These are phyloP conservation scores for Penicillium italicum DNA, from an alignment of 2,329 filamentous ascomycete species.

Conservation along the genomic window DNA sequence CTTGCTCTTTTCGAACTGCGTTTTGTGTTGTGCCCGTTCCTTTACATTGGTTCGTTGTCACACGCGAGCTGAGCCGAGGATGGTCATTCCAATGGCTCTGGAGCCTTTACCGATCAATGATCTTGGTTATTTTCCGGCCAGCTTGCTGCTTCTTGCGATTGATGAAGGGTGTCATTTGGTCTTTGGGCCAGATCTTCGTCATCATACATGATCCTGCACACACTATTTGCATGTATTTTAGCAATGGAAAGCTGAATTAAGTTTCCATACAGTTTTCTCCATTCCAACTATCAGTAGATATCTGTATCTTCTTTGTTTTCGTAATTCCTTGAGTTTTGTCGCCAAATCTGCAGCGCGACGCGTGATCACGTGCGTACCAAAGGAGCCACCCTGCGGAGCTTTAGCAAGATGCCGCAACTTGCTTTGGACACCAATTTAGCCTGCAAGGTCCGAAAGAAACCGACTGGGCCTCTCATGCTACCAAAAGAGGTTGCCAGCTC, in stretches of 20 bases:
- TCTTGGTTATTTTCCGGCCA: neutral
- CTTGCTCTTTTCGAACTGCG: constrained; percentile 7
- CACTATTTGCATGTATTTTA: constrained; percentile 21
- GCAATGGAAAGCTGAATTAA: constrained; percentile 11
- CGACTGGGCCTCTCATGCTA: constrained; percentile 24
- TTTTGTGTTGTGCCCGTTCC: constrained; percentile 1
- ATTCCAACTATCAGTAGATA: neutral
- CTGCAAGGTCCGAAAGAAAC: neutral
- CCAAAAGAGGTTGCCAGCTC: constrained; percentile 33
- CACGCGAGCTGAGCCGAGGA: neutral
- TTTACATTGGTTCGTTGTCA: neutral
- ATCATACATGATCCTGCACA: constrained; percentile 6
- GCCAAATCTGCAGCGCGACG: constrained; percentile 13
- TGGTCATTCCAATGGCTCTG: neutral
- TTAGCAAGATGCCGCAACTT: constrained; percentile 1
- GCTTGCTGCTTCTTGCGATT: constrained; percentile 1
- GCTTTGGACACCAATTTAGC: neutral
- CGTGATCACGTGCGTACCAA: constrained; percentile 18
- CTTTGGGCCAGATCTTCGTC: neutral
- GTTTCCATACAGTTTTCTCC: neutral
- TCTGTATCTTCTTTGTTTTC: no score
- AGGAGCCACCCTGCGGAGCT: constrained; percentile 7
- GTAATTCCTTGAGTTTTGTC: neutral
- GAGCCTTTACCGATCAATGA: neutral
- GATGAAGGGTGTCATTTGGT: neutral